A percentile compares a stretch with the other conserved stretches of the same genome.
phyloP scores from a whole-genome alignment of 208 protist species.

The Trypanosoma conorhini region DNA sequence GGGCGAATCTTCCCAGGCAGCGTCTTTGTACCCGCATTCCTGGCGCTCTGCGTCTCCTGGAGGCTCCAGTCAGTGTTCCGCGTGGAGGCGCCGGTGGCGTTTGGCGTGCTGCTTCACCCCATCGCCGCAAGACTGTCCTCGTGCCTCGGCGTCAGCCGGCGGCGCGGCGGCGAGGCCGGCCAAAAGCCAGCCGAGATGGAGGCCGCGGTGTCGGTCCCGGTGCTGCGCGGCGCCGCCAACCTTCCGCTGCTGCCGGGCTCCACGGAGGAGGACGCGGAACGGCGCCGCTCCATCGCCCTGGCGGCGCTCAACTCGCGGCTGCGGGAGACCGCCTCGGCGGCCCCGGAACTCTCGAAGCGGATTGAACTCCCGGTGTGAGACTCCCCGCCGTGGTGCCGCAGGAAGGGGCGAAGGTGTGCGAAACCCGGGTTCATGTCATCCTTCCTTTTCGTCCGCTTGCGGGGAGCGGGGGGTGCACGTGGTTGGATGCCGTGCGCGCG shows the following conservation, averaged over 20 bases:
- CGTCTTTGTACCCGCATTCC: slow-evolving; percentile 17
- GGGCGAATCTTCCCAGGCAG: slow-evolving; percentile 20
- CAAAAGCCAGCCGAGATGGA: too few species aligned
- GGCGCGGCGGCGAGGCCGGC: not conserved
- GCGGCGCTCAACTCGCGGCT: slow-evolving; percentile 56
- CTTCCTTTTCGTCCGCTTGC: too few species aligned
- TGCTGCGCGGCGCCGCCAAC: slow-evolving; percentile 15
- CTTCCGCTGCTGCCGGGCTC: slow-evolving; percentile 53
- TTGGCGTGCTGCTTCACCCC: slow-evolving; percentile 19
- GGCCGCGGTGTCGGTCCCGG: slow-evolving; percentile 9
- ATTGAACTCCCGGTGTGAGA: not conserved
- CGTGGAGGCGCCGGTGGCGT: not conserved
- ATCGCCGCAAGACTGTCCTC: not conserved
- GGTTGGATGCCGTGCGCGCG: too few species aligned
- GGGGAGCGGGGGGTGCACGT: too few species aligned
- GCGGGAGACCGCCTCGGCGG: slow-evolving; percentile 24
- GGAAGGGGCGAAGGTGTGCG: too few species aligned
- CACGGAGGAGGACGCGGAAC: slow-evolving; percentile 73
- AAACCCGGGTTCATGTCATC: too few species aligned
- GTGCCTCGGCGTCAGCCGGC: not conserved
- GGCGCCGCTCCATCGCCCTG: slow-evolving; percentile 64
- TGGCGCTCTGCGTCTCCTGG: slow-evolving; percentile 21
- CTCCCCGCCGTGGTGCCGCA: too few species aligned
- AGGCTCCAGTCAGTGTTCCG: slow-evolving; percentile 6
- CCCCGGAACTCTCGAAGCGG: not conserved